Evolutionary conservation across 768 basidiomycete species (phyloP).

Genomic region (Leccinum rimulosum): DNA sequence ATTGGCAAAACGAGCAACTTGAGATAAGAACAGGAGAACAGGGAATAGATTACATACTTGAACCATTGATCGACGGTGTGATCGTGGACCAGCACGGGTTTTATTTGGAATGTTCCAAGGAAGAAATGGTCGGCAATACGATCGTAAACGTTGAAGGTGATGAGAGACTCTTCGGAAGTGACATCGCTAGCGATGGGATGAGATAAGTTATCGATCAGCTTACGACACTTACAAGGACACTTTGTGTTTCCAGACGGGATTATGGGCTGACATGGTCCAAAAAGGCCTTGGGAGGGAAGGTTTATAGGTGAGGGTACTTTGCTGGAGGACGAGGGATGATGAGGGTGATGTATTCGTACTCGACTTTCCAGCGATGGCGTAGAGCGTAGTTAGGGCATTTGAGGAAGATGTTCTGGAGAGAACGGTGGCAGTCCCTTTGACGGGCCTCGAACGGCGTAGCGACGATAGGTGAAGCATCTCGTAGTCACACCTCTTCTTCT

Average conservation of each 20-base stretch:
- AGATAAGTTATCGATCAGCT: conserved; percentile 15
- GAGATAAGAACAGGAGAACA: conserved; percentile 9
- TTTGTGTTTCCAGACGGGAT: conserved; percentile 99
- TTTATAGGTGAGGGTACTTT: conserved; percentile 33
- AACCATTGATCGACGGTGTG: conserved; percentile 97
- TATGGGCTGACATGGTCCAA: conserved; percentile 69
- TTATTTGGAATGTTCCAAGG: conserved; percentile 88
- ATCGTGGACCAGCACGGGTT: conserved; percentile 87
- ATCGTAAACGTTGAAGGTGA: conserved; percentile 93
- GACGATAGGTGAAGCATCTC: conserved; percentile 63
- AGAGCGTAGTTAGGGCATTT: conserved; percentile 64
- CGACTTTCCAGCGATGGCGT: conserved; percentile 51
- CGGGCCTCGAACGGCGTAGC: conserved; percentile 71
- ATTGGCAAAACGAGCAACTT: conserved; percentile 13
- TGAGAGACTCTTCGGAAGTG: conserved; percentile 78
- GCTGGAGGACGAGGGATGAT: conserved; percentile 39
- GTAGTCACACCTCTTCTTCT: conserved; percentile 47
- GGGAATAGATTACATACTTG: conserved; percentile 58
- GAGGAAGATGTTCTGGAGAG: conserved; percentile 58
- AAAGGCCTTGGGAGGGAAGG: conserved; percentile 44
- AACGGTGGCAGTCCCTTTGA: conserved; percentile 71
- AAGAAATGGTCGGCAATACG: conserved; percentile 81
- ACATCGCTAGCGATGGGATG: conserved; percentile 69
- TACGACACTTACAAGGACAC: conserved; percentile 83
- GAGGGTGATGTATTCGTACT: conserved; percentile 45